Evolutionary conservation across 2,329 filamentous ascomycete species (phyloP).

Genomic region (Aspergillus cejpii): DNA sequence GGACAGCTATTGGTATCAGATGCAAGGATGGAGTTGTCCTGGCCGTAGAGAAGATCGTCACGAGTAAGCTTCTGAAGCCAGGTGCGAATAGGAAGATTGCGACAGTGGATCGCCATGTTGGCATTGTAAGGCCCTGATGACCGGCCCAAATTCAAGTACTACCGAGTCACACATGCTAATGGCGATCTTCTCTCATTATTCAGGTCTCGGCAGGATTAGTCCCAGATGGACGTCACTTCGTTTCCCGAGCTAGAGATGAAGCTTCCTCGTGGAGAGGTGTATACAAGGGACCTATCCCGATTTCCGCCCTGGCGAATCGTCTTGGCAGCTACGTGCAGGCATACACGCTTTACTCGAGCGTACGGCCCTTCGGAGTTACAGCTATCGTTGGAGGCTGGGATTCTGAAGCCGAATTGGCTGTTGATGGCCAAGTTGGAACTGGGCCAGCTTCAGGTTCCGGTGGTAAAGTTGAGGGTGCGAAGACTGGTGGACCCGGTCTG

Average conservation of each 20-base stretch:
- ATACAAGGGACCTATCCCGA: conserved; percentile 92
- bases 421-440: conserved; percentile 82
- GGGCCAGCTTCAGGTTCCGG: conserved; percentile 75
- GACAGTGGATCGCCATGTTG: conserved; percentile 86
- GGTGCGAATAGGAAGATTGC: conserved; percentile 96
- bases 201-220: conserved; percentile 91
- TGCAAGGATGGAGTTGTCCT: conserved; percentile 96
- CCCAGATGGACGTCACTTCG: conserved; percentile 91
- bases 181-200: neutral
- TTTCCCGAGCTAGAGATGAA: conserved; percentile 89
- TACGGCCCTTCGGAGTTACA: conserved; percentile 93
- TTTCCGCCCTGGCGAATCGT: conserved; percentile 77
- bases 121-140: conserved; percentile 60
- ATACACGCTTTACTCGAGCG: conserved; percentile 94
- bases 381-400: conserved; percentile 93
- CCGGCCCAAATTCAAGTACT: neutral
- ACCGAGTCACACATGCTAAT: conserved; percentile 5
- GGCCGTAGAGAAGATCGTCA: conserved; percentile 92
- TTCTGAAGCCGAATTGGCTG: conserved; percentile 72
- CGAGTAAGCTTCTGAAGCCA: conserved; percentile 89
- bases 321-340: conserved; percentile 96
- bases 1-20: conserved; percentile 90
- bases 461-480: conserved; percentile 69
- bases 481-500: conserved; percentile 80
- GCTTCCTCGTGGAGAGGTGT: conserved; percentile 81